Evolutionary conservation across 208 protist genomes (phyloP), one percentile per base, ranked within the genome.

Genomic region (Leishmania turanica): DNA sequence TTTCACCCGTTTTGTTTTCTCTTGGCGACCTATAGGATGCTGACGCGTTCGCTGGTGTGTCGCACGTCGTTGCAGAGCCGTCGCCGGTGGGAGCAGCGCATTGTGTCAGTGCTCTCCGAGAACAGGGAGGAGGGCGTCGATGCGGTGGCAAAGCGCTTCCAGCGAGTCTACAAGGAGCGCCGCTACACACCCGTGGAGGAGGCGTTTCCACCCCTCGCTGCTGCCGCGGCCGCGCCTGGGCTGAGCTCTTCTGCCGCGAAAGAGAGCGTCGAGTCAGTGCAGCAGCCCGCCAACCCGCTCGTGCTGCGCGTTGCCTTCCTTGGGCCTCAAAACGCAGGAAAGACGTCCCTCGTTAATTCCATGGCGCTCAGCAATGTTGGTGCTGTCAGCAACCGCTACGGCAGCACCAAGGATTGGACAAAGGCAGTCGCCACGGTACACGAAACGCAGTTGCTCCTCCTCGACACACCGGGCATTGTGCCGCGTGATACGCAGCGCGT

Each of bases 271-370:
- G 8, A 53, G 19, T 73, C 68, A 13, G 68, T 73, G 17, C 68
- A 73, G 68, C 85, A 95, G 76, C 91, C 92, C 1, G 68, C 77
- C 0, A 80, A 88, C 47, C 85, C 93, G 3, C 87, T 88, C 40
- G 75, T 92, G 15, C 78, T 98, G 37, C 88, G 81, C 6, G 89
- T 88, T 24, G 87, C 91, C 8, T 87, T 98, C 15, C 78, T 98
- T 13, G 96, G 96, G 0, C 91, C 95, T 0, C 92, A 95, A 74
- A 98, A 97, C 79, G 88, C 89, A 15, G 96, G 96, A 7, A 98
- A 98, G 82, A 96, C 96, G 34, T 96, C 96, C 0, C 85, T 98
- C 34, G 88, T 97, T 13, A 98, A 98, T 81, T 88, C 93, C 9
- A 82, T 97, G 54, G 91, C 90, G 5, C 89, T 95, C n/a, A 91